Evolutionary conservation across 495 filamentous ascomycete genomes (phyloP).

Genomic region (Tuber aestivum): DNA sequence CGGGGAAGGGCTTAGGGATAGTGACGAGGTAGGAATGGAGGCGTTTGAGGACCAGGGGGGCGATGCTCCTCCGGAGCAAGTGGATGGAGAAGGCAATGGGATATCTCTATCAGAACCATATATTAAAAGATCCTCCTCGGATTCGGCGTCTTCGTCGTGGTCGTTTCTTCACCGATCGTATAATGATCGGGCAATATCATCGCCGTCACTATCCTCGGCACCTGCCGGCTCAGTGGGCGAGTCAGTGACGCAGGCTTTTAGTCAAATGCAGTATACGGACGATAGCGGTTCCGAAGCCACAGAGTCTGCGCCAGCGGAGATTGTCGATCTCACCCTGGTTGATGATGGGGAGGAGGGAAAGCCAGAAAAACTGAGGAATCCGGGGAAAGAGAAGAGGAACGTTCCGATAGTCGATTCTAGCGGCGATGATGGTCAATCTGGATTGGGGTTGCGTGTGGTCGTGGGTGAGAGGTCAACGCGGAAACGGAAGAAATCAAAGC

Average conservation of each 20-base stretch:
- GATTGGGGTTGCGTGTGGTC: neutral
- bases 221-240: neutral
- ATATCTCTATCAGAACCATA: neutral
- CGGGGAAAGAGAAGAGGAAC: neutral
- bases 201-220: neutral
- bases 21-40: neutral
- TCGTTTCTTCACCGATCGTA: neutral
- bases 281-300: neutral
- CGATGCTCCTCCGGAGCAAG: neutral
- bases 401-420: neutral
- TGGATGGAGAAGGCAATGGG: neutral
- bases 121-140: neutral
- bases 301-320: neutral
- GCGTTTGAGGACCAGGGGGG: neutral
- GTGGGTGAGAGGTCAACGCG: neutral
- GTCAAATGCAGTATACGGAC: neutral
- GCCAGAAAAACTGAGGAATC: neutral
- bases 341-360: neutral
- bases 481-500: neutral
- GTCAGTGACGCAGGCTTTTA: conserved; percentile 1
- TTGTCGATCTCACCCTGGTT: neutral
- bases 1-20: neutral
- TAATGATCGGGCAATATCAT: neutral
- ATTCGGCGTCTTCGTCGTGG: conserved; percentile 1
- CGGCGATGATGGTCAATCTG: neutral